A percentile compares a stretch with the other conserved stretches of the same genome.
These are phyloP conservation scores for Volvariella surrecta DNA, from an alignment of 1,284 basidiomycete species.

Conservation along the genomic window DNA sequence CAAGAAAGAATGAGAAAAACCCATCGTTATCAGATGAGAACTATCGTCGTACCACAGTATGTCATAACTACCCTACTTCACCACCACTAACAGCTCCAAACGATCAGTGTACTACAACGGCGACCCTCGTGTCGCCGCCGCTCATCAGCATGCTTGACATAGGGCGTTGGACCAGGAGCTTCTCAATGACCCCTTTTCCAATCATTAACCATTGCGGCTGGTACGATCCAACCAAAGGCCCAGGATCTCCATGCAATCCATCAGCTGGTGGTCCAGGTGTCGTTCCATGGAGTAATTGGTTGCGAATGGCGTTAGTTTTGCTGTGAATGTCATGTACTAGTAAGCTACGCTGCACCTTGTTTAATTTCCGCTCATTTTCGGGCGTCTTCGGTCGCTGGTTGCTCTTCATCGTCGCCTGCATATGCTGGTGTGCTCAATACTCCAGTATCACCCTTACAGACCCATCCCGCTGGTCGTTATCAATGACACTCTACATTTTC, in stretches of 20 bases:
- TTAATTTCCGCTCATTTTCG: conserved; percentile 49
- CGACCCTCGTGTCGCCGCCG: too few relatives aligned
- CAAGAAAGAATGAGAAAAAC: too few relatives aligned
- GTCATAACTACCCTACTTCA: too few relatives aligned
- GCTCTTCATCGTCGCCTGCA: conserved; percentile 58
- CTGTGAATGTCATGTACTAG: conserved; percentile 30
- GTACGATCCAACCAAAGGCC: conserved; percentile 60
- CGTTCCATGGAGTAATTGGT: conserved; percentile 63
- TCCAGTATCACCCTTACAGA: conserved; percentile 69
- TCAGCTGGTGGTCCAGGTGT: conserved; percentile 61
- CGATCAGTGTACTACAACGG: conserved; percentile 63
- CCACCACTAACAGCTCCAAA: neutral
- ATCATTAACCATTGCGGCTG: conserved; percentile 56
- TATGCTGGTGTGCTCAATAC: conserved; percentile 78
- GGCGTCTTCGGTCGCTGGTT: conserved; percentile 75
- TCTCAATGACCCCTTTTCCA: conserved; percentile 70
- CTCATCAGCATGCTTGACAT: too few relatives aligned
- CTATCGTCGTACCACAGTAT: too few relatives aligned
- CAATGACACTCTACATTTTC: conserved; percentile 76
- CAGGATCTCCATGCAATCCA: conserved; percentile 54
- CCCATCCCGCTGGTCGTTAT: conserved; percentile 63
- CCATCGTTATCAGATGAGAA: too few relatives aligned
- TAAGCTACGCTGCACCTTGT: neutral
- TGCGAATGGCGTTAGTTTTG: conserved; percentile 71
- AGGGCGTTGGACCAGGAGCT: conserved; percentile 59